A percentile compares a stretch with the other conserved stretches of the same genome.
These are phyloP conservation scores for Boletus rubropictus DNA, from an alignment of 768 basidiomycete species.

Conservation along the genomic window DNA sequence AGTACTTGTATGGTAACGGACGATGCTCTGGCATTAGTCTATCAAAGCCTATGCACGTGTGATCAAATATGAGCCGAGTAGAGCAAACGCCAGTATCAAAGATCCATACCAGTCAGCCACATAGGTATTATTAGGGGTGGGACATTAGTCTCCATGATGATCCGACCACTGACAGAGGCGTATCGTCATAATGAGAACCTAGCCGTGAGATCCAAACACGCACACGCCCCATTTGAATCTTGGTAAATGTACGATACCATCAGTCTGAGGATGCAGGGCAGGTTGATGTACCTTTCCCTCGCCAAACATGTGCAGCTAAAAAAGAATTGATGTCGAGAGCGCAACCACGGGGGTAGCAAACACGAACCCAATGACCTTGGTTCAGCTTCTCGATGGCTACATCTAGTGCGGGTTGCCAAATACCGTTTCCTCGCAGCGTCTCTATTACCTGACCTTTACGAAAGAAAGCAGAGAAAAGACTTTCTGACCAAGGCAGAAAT, in stretches of 20 bases:
- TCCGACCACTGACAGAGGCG: constrained; percentile 55
- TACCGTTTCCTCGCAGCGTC: constrained; percentile 84
- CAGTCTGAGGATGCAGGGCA: constrained; percentile 37
- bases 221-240: constrained; percentile 96
- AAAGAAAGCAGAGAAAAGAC: constrained; percentile 81
- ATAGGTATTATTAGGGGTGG: constrained; percentile 84
- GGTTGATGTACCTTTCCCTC: constrained; percentile 88
- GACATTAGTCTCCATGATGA: constrained; percentile 63
- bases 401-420: constrained; percentile 84
- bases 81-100: background rate
- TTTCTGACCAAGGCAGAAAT: constrained; percentile 35
- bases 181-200: constrained; percentile 1
- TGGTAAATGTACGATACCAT: constrained; percentile 48
- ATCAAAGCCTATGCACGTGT: constrained; percentile 58
- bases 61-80: background rate
- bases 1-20: constrained; percentile 62
- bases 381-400: constrained; percentile 76
- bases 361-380: constrained; percentile 77
- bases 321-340: constrained; percentile 1
- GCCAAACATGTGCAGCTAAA: constrained; percentile 81
- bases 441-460: constrained; percentile 86
- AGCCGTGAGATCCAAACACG: constrained; percentile 31
- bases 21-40: constrained; percentile 87
- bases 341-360: background rate
- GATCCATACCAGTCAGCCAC: constrained; percentile 74